Evolutionary conservation across 495 filamentous ascomycete genomes (phyloP).

Genomic region (Neohortaea acidophila): DNA sequence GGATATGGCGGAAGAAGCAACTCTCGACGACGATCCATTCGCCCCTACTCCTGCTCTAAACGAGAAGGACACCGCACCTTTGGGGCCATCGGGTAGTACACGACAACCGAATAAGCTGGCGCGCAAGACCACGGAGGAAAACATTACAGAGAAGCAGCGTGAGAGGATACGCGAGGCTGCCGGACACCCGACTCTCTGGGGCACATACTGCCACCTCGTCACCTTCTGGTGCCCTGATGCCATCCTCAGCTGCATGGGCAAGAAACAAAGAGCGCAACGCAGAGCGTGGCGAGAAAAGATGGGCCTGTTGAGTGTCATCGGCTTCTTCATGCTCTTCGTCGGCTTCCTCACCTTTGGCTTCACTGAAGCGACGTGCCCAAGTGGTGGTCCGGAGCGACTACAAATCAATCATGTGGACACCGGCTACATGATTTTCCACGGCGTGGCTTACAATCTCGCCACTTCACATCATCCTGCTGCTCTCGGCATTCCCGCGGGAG

Average conservation of each 20-base stretch:
- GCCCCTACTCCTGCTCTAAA: constrained; percentile 7
- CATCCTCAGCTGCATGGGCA: constrained; percentile 69
- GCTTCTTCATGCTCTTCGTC: constrained; percentile 74
- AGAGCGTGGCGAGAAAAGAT: constrained; percentile 98
- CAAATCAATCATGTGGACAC: constrained; percentile 62
- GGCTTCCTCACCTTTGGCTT: constrained; percentile 97
- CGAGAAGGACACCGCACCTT: constrained; percentile 13
- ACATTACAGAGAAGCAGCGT: constrained; percentile 26
- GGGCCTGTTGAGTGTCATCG: constrained; percentile 84
- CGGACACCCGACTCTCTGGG: constrained; percentile 78
- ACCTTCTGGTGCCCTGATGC: constrained; percentile 93
- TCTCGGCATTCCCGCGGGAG: constrained; percentile 48
- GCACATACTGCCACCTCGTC: constrained; percentile 79
- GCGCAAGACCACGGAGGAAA: constrained; percentile 29
- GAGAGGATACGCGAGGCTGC: constrained; percentile 53
- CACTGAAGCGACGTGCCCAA: constrained; percentile 69
- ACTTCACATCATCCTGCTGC: constrained; percentile 65
- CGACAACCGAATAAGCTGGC: constrained; percentile 24
- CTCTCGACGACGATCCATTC: constrained; percentile 33
- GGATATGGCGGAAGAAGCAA: constrained; percentile 39
- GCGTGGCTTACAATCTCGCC: constrained; percentile 65
- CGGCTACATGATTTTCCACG: constrained; percentile 94
- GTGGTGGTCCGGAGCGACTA: constrained; percentile 44
- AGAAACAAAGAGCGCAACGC: constrained; percentile 73
- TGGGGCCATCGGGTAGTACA: constrained; percentile 16